A percentile compares a stretch with the other conserved stretches of the same genome.
Conservation (phyloP, 352 stramenopile species). For the Plasmopara muralis region DNA sequence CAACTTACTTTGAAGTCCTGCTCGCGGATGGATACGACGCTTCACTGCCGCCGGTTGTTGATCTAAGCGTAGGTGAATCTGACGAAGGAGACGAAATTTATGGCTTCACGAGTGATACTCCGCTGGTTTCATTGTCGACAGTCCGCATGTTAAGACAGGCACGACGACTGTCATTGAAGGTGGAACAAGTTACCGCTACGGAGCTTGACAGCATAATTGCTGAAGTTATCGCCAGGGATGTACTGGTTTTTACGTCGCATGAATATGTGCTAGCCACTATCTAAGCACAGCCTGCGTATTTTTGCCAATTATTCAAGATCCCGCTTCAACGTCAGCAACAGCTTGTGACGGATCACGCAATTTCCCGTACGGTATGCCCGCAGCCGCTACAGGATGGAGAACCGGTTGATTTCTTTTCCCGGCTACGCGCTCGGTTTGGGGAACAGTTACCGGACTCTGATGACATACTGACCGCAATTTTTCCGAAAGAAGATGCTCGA, state of each 20-base stretch:
- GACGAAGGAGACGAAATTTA: neutral
- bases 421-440: too few species aligned
- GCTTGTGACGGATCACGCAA: neutral
- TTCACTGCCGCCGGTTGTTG: neutral
- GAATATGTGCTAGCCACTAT: neutral
- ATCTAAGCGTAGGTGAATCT: neutral
- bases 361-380: neutral
- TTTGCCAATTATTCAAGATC: neutral
- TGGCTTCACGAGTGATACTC: neutral
- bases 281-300: neutral
- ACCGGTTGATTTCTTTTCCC: too few species aligned
- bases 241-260: neutral
- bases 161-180: neutral
- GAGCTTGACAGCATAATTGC: neutral
- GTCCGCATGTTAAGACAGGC: neutral
- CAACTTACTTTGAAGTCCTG: neutral
- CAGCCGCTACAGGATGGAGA: neutral
- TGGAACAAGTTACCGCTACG: too few species aligned
- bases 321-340: neutral
- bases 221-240: neutral
- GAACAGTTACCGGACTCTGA: too few species aligned
- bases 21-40: too few species aligned
- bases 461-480: too few species aligned
- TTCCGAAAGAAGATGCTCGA: too few species aligned
- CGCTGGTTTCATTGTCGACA: neutral